These are phyloP conservation scores for Urochloa ruziziensis DNA, from an alignment of 176 grass and related monocot genomes.

Conservation along the genomic window DNA sequence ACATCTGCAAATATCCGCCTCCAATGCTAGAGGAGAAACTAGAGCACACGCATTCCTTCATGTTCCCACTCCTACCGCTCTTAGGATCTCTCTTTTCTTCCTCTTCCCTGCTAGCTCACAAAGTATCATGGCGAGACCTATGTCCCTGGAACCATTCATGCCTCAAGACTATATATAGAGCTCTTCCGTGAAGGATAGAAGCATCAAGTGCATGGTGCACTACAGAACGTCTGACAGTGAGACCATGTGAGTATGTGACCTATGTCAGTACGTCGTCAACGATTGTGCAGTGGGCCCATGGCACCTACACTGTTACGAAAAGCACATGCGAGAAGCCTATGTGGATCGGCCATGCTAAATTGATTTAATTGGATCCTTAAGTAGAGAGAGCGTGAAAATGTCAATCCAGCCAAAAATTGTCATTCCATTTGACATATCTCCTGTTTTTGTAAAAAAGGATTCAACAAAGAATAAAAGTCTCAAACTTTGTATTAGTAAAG, in stretches of 20 bases:
- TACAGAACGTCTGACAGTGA: not conserved
- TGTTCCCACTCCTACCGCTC: slow-evolving; percentile 15
- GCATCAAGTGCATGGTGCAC: not conserved
- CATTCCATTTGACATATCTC: too few relatives aligned
- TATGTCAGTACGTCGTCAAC: not conserved
- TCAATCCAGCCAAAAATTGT: too few relatives aligned
- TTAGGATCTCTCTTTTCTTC: slow-evolving; percentile 18
- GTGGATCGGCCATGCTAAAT: not conserved
- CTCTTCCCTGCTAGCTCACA: slow-evolving; percentile 2
- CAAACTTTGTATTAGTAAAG: not conserved
- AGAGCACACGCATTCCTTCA: not conserved
- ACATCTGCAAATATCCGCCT: not conserved
- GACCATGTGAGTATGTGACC: not conserved
- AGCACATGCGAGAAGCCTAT: not conserved
- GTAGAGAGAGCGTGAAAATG: not conserved
- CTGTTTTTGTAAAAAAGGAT: too few relatives aligned
- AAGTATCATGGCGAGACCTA: not conserved
- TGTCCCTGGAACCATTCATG: not conserved
- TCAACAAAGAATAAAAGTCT: not conserved
- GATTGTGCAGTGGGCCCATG: not conserved
- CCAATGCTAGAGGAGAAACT: not conserved
- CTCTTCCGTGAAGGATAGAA: not conserved
- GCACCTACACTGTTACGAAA: not conserved
- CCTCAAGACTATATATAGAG: not conserved
- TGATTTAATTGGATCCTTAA: not conserved